A percentile compares a stretch with the other conserved stretches of the same genome.
These are phyloP conservation scores for Naegleria gruberi DNA, from an alignment of 208 protist species.

Conservation along the genomic window DNA sequence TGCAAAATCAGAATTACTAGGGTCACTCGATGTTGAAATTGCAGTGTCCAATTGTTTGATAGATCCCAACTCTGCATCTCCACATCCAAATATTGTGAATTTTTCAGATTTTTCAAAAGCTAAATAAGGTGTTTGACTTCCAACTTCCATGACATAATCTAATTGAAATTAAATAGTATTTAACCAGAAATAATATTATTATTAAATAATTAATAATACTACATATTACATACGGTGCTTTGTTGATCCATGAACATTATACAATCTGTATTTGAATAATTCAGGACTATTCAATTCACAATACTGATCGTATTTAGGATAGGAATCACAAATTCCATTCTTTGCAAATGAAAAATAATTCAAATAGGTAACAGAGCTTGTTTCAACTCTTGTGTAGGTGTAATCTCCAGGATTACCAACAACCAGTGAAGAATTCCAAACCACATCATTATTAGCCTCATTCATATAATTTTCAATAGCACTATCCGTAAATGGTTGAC, in stretches of 20 bases:
- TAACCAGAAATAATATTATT: no score
- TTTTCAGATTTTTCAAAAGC: not conserved
- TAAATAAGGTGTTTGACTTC: not conserved
- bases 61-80: not conserved
- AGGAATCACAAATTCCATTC: not conserved
- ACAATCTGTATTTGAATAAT: not conserved
- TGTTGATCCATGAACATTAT: not conserved
- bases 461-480: not conserved
- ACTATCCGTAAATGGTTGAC: not conserved
- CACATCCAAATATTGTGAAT: not conserved
- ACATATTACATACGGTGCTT: not conserved
- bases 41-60: not conserved
- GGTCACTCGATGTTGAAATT: not conserved
- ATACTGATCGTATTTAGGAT: not conserved
- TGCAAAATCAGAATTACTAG: not conserved
- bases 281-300: not conserved
- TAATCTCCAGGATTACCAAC: not conserved
- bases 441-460: not conserved
- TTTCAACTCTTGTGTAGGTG: not conserved
- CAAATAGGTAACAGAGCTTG: not conserved
- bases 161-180: not conserved
- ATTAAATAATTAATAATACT: no score
- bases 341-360: not conserved
- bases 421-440: not conserved
- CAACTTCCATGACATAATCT: not conserved